Base-by-base conservation (phyloP, 345 rosid species). In the Arabidopsis suecica region DNA sequence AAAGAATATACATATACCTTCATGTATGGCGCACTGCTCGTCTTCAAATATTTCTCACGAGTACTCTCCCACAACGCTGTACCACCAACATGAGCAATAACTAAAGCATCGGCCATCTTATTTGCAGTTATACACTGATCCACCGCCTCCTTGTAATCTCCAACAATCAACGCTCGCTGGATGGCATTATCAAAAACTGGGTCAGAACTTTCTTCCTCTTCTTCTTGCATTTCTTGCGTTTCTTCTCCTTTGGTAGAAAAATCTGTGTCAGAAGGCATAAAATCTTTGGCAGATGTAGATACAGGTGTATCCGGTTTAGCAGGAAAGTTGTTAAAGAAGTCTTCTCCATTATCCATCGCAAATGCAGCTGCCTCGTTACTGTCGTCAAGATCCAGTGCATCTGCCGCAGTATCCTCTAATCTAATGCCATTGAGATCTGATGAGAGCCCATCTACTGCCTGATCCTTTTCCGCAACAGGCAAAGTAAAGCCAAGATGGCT, bases 61-160 rank as follows among this genome's bases (percentile, higher is more conserved):
- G 99, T 95, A 40, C 85, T 89, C 80, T 90, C 93, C 98, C 96
- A 91, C 79, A 95, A 81, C 44, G 91, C 79, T 81, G 87, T 73
- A 76, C 99, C 98, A 77, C 98, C 99, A 73, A 91, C 90, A 81
- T 93, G 96, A 66, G 99, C 94, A 78, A 95, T 90, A 62, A 95
- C 93, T 83, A 93, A 86, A 79, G 99, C 99, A 88, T 95, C 98
- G 67, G 98, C 94, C 77, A 86, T 85, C 79, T 91, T 90, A 83
- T 89, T 87, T 66, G 88, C 90, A 56, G 97, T 77, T 50, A 93
- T 63, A 81, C 99, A 95, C 81, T 82, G 88, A 41, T 84, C 90
- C 76, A 95, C 99, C 61, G 99, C 99, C 47, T 88, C 96, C 76
- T 86, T 93, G 82, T 90, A 93, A 79, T 95, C 89, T 66, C 99